Base-by-base conservation (phyloP, 129 eudicot species). In the Tagetes patula region DNA sequence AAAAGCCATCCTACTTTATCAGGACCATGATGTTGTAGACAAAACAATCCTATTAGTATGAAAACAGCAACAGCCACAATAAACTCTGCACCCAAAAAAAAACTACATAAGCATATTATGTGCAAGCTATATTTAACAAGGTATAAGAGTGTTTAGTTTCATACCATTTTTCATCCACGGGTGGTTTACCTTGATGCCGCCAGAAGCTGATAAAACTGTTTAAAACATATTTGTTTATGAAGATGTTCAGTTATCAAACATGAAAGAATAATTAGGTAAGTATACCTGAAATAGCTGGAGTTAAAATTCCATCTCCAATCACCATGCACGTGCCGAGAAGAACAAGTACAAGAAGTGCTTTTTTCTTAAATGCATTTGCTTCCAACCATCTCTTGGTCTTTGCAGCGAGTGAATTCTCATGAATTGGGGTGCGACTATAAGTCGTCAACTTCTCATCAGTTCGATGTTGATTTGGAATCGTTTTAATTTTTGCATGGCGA, bases 1-100 rank as follows among this genome's bases (percentile, higher is more conserved):
- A 88, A 91, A 5, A 88, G 86, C 91, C 91, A 88, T 41, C 96
- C 96, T 48, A 91, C 96, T 84, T 84, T 88, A 76, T 88, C 91
- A 5, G 97, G 84, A 37, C 97, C 97, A 69, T 84, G 83, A 77
- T 82, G 92, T 77, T 91, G 97, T 82, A 88, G 34, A 83, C 87
- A 79, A 75, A 89, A 89, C 58, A 89, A 74, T 65, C 88, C 87
- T 7, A 89, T 82, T 73, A 89, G 79, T 69, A 89, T 87, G 49
- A 82, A 73, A 58, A 83, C 93, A 78, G 96, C 96, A 67, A 91
- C 89, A 13, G 81, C 67, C 41, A 91, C 89, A 39, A 91, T 91
- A 52, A 88, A 80, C 65, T 83, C 96, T 91, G 91, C 86, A 78
- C 52, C 33, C 67, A 75, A 71, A 8, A 20, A 65, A 67, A 77